A percentile compares a stretch with the other conserved stretches of the same genome.
Conservation (phyloP, 2,329 filamentous ascomycete genomes). For the Rutstroemia sp. region DNA sequence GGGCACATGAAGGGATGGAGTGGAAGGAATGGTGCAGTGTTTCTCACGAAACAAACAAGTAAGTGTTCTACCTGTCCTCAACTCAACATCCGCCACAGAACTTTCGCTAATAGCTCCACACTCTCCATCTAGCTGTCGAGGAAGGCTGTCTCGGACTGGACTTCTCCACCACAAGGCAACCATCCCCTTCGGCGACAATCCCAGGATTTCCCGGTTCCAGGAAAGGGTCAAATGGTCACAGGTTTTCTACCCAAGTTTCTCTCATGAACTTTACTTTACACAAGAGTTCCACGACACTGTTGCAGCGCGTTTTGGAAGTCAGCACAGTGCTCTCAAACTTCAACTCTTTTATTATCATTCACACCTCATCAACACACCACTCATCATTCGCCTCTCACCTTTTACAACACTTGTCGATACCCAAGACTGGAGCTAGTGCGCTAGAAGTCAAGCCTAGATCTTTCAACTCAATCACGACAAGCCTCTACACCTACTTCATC, state of each 20-base stretch:
- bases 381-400: not conserved
- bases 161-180: not conserved
- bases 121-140: not conserved
- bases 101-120: not conserved
- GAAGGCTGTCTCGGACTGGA: not conserved
- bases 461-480: not conserved
- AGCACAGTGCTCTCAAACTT: slow-evolving; percentile 1
- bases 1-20: not conserved
- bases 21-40: not conserved
- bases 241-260: not conserved
- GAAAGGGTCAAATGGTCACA: slow-evolving; percentile 5
- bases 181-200: not conserved
- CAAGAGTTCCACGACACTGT: slow-evolving; percentile 1
- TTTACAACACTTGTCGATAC: not conserved
- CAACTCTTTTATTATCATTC: not conserved
- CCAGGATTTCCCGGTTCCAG: slow-evolving; percentile 1
- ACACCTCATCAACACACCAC: not conserved
- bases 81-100: not conserved
- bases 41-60: not conserved
- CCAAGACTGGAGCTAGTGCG: slow-evolving; percentile 1
- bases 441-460: slow-evolving; percentile 3
- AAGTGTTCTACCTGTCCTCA: not conserved
- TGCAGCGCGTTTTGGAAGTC: slow-evolving; percentile 7
- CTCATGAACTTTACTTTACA: not conserved
- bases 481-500: not conserved